Evolutionary conservation across 495 filamentous ascomycete genomes (phyloP).

Genomic region (Penicillium salamii): DNA sequence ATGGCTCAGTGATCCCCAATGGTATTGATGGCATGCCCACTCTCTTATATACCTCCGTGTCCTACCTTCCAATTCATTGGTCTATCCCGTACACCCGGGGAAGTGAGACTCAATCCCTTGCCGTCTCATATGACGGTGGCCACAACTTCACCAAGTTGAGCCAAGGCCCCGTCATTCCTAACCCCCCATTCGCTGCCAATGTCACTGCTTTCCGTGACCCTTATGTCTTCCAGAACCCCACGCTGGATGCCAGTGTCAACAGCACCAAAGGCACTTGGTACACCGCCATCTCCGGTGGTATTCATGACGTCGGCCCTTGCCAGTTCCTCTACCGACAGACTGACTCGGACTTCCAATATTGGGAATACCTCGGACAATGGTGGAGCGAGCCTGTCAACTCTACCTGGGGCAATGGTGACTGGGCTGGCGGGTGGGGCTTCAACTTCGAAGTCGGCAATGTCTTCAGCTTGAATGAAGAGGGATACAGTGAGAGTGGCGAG

Average conservation of each 20-base stretch:
- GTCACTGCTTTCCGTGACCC: slow-evolving; percentile 24
- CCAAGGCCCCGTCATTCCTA: slow-evolving; percentile 15
- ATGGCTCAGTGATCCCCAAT: slow-evolving; percentile 19
- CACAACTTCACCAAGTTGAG: slow-evolving; percentile 19
- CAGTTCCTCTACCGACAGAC: slow-evolving; percentile 21
- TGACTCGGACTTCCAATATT: slow-evolving; percentile 15
- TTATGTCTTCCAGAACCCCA: slow-evolving; percentile 17
- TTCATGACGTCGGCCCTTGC: slow-evolving; percentile 14
- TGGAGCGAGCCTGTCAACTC: slow-evolving; percentile 17
- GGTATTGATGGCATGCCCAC: slow-evolving; percentile 20
- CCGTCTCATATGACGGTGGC: slow-evolving; percentile 17
- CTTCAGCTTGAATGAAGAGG: slow-evolving; percentile 13
- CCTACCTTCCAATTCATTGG: slow-evolving; percentile 23
- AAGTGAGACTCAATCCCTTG: slow-evolving; percentile 20
- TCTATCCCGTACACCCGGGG: slow-evolving; percentile 22
- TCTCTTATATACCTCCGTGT: slow-evolving; percentile 22
- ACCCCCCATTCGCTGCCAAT: slow-evolving; percentile 10
- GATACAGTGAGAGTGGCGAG: slow-evolving; percentile 13
- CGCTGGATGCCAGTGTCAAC: slow-evolving; percentile 8
- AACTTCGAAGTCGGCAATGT: slow-evolving; percentile 21
- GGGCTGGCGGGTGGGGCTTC: slow-evolving; percentile 21
- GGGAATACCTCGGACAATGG: slow-evolving; percentile 23
- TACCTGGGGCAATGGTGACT: slow-evolving; percentile 22
- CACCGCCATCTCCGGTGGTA: slow-evolving; percentile 17
- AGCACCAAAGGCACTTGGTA: slow-evolving; percentile 16